Evolutionary conservation across 2,329 filamentous ascomycete genomes (phyloP).

Genomic region (Ophiosphaerella korrae): DNA sequence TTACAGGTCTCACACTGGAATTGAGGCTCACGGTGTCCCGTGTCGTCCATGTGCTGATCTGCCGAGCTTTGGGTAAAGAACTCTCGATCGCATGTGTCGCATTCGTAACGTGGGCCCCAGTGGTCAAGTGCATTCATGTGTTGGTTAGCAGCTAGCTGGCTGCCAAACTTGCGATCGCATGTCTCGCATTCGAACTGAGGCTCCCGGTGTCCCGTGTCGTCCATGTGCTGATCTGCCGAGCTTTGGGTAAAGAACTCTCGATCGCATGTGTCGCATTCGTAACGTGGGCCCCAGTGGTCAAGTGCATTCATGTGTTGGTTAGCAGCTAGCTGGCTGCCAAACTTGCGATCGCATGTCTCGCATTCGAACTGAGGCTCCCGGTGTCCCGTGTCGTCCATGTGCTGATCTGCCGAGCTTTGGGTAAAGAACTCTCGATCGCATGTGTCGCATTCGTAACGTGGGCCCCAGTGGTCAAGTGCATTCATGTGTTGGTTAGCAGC

Average conservation of each 20-base stretch:
- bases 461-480: neutral
- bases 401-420: conserved; percentile 6
- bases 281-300: neutral
- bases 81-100: neutral
- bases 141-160: neutral
- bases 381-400: conserved; percentile 6
- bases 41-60: conserved; percentile 14
- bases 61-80: conserved; percentile 3
- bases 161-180: neutral
- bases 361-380: neutral
- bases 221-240: conserved; percentile 15
- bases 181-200: neutral
- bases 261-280: conserved; percentile 1
- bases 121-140: neutral
- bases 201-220: neutral
- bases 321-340: neutral
- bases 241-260: conserved; percentile 1
- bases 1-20: neutral
- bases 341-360: no score
- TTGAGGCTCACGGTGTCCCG: neutral
- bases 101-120: neutral
- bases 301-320: neutral
- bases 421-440: conserved; percentile 3
- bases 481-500: no score
- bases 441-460: neutral